Base-by-base conservation (phyloP, 441 rosid species). In the Corymbia calophylla region DNA sequence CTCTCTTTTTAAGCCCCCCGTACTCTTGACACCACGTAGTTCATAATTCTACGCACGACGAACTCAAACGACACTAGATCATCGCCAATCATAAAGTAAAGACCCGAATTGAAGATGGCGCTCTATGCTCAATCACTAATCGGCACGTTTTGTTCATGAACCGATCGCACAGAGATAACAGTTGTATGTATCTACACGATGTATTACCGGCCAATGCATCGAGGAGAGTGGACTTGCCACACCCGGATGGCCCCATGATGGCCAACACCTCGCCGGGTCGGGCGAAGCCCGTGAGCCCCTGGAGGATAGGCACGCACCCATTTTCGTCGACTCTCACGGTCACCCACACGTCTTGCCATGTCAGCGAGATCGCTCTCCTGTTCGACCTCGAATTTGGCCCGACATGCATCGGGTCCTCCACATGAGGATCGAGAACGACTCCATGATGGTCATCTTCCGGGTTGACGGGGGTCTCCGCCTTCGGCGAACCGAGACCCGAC, bases 121-220 rank as follows among this genome's bases (percentile, higher is more conserved):
- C 35, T 64, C n/a, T n/a, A n/a, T 7, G 21, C 35, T 64, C n/a
- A n/a, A 64, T 64, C 5, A 64, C 3, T 19, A n/a, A 16, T 64
- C 0, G 70, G 19, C 73, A 64, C 3, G 17, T 64, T 15, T 64
- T n/a, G 11, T 4, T 64, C 39, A 62, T 64, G 5, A 15, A 64
- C 8, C 10, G 18, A 64, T 64, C 6, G 2, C 35, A n/a, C 14
- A 64, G 35, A 18, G 73, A 64, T 64, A n/a, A 3, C 8, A n/a
- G 44, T 39, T 39, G 44, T 39, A 14, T n/a, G 35, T 0, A n/a
- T 64, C 73, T n/a, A 7, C 15, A n/a, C 7, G 31, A 64, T n/a
- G n/a, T 64, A n/a, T 64, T 68, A 77, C 84, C n/a, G n/a, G 84
- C 84, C 84, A 77, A 77, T 44, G 51, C 84, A 77, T 77, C 84